Conservation (phyloP, 306 rosid genomes). For the Betula pendula region DNA sequence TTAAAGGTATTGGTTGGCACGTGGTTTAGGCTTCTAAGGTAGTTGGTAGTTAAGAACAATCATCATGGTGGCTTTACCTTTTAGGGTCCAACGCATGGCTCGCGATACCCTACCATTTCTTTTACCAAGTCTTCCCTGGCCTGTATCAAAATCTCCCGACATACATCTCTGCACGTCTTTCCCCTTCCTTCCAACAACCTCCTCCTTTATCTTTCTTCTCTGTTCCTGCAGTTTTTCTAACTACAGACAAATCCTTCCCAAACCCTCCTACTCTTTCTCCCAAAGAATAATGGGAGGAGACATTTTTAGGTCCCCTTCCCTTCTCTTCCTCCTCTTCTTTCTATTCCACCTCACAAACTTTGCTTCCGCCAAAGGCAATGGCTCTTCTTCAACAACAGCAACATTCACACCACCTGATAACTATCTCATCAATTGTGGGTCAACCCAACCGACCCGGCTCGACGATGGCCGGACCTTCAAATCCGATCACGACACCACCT, state of each 20-base stretch:
- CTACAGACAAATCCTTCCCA: slow-evolving; percentile 18
- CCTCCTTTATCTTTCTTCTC: background rate
- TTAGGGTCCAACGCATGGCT: slow-evolving; percentile 45
- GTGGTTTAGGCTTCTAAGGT: background rate
- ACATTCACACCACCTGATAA: slow-evolving; percentile 52
- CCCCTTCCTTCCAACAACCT: slow-evolving; percentile 41
- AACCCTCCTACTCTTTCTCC: slow-evolving; percentile 27
- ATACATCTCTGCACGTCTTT: slow-evolving; percentile 41
- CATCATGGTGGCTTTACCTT: background rate
- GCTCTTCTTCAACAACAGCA: background rate
- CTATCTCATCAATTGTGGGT: slow-evolving; percentile 77
- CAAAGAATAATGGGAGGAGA: slow-evolving; percentile 43
- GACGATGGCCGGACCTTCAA: slow-evolving; percentile 66
- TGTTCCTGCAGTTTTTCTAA: slow-evolving; percentile 25
- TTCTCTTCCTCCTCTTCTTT: slow-evolving; percentile 21
- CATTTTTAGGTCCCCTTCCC: slow-evolving; percentile 21
- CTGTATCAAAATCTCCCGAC: slow-evolving; percentile 27
- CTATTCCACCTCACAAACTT: slow-evolving; percentile 4
- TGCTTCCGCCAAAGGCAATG: slow-evolving; percentile 16
- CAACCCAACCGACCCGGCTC: slow-evolving; percentile 41
- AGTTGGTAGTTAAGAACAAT: background rate
- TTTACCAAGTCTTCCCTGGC: slow-evolving; percentile 39
- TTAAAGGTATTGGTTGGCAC: background rate
- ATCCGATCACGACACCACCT: slow-evolving; percentile 66
- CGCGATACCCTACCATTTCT: slow-evolving; percentile 28